phyloP scores from a whole-genome alignment of 2,329 filamentous ascomycete genomes.

The Penicillium carneum region DNA sequence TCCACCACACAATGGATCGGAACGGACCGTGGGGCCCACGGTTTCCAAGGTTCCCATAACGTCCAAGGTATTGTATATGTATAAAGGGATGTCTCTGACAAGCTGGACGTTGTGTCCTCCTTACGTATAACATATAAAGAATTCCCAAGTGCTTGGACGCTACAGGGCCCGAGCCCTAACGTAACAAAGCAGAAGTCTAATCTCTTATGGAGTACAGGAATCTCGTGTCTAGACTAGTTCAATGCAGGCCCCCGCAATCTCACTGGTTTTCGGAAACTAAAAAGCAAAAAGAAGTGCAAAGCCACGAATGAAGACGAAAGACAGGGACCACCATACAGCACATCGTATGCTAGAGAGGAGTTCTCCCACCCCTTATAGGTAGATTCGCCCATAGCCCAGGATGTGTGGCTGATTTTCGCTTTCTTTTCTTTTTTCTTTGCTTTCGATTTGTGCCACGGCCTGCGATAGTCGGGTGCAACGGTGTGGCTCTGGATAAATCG shows the following conservation, averaged over 20 bases:
- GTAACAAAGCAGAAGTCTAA: conserved; percentile 3
- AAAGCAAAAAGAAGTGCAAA: conserved; percentile 12
- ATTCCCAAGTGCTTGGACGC: conserved; percentile 7
- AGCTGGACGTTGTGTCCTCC: not conserved
- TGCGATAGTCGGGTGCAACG: not conserved
- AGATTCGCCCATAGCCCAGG: not conserved
- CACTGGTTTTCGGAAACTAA: conserved; percentile 21
- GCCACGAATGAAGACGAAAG: conserved; percentile 29
- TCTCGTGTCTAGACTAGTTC: conserved; percentile 30
- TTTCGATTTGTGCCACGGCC: not conserved
- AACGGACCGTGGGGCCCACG: conserved; percentile 23
- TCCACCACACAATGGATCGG: conserved; percentile 14
- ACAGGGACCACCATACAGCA: conserved; percentile 18
- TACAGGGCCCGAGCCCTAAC: conserved; percentile 11
- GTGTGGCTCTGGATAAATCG: conserved; percentile 2
- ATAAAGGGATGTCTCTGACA: not conserved
- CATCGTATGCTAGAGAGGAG: not conserved
- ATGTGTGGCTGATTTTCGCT: conserved; percentile 1
- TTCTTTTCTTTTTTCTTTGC: not conserved
- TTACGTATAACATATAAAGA: not conserved
- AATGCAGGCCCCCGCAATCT: conserved; percentile 19
- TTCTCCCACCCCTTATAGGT: conserved; percentile 6
- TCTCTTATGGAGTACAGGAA: not conserved
- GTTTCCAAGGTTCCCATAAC: conserved; percentile 9
- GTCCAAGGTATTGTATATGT: not conserved